Base-by-base conservation (phyloP, 164 flowering plant genomes). In the Amborella trichopoda region DNA sequence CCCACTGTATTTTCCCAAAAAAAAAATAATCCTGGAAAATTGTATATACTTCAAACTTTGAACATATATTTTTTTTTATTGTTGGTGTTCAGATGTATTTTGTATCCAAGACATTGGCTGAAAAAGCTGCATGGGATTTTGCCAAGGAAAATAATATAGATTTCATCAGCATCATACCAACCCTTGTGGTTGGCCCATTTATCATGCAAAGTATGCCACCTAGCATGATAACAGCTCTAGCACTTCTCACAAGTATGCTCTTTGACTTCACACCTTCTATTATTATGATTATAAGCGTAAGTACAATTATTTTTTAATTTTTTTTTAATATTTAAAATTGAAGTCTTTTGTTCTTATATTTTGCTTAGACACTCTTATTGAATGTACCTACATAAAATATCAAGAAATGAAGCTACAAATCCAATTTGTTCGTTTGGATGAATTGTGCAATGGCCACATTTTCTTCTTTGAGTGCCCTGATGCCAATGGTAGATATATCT, bases 401-500 rank as follows among this genome's bases (percentile, higher is more conserved):
- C 70, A 85, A 86, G 94, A 41, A 77, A 67, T 33, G 81, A 74
- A 59, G 56, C 71, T 2, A 68, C 90, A 79, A 55, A 61, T 85
- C n/a, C 81, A 83, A 17, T 72, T 48, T 28, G 85, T 87, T 43
- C 96, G 83, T 53, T 33, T 81, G 53, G 90, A 87, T 58, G 94
- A 83, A 38, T 66, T 87, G 11, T 78, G 87, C 66, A 62, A 34
- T 17, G 66, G 80, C 40, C 96, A 81, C 33, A 79, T 87, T 17
- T 77, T 56, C 68, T 49, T 87, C 42, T 75, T 46, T n/a, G 83
- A 87, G 63, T 43, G 69, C 25, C 81, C 87, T 1, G 55, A 71
- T 22, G 82, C 94, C 0, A 48, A 78, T 39, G 96, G 96, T 16
- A 77, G 94, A 36, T 87, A 78, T 68, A 77, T 87, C 38, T 81